Conservation (phyloP, 2,329 filamentous ascomycete genomes). For the Calonectria crousiana region DNA sequence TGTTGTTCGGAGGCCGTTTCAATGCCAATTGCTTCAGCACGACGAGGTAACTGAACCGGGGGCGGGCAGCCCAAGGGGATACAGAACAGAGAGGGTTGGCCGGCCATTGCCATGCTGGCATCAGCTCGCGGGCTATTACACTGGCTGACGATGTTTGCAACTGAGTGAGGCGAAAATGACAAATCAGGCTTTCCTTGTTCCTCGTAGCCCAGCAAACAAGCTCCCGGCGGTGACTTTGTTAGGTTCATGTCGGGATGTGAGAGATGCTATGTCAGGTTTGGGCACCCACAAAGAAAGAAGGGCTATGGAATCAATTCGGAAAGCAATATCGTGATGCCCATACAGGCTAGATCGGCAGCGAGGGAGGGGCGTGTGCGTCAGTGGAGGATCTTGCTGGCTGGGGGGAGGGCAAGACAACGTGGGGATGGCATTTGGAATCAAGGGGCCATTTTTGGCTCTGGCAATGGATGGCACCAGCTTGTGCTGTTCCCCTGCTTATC, state of each 20-base stretch:
- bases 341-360: background rate
- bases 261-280: background rate
- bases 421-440: slow-evolving; percentile 24
- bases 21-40: background rate
- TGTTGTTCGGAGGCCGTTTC: background rate
- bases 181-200: slow-evolving; percentile 3
- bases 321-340: slow-evolving; percentile 14
- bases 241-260: background rate
- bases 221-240: background rate
- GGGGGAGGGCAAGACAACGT: slow-evolving; percentile 12
- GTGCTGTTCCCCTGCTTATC: background rate
- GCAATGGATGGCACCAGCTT: background rate
- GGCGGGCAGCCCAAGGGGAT: background rate
- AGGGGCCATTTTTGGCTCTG: slow-evolving; percentile 2
- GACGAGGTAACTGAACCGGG: background rate
- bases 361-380: background rate
- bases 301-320: background rate
- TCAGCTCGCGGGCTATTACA: background rate
- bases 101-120: background rate
- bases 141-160: background rate
- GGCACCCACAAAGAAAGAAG: background rate
- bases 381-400: slow-evolving; percentile 1
- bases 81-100: background rate
- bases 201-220: background rate
- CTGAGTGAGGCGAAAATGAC: background rate